Base-by-base conservation (phyloP, 306 rosid genomes). In the Potentilla sterilis region DNA sequence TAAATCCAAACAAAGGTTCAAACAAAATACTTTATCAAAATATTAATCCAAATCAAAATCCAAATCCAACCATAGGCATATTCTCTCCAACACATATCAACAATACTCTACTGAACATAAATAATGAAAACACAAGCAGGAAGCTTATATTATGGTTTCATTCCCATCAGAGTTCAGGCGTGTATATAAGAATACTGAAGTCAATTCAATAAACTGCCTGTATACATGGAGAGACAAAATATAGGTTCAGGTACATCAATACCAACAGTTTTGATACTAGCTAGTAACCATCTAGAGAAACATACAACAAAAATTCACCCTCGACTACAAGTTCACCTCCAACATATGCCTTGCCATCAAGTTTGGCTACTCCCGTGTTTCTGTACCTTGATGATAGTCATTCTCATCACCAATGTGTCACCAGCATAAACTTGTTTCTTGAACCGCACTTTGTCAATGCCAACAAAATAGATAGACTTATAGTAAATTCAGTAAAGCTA, bases 401-500 rank as follows among this genome's bases (percentile, higher is more conserved):
- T 92, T 83, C 95, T 87, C 96, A 94, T 94, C 48, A 94, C 96
- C 63, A 92, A 77, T 22, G 97, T 92, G 85, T 92, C 98, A 4
- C 98, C 98, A 2, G 97, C 95, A 75, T 90, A 77, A 86, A 92
- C 98, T 0, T 93, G 96, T 79, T 90, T 94, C 61, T 96, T 86
- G 73, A 94, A 92, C 65, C 95, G 77, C 65, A 94, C 97, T 88
- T 86, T 94, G 87, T 94, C 98, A 18, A 90, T 87, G 78, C 96
- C 97, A 5, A 92, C 96, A 11, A 94, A 94, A 84, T 87, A 90
- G 88, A 46, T 0, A 13, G 3, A 46, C 51, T 46, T 44, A 9
- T 4, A 9, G 48, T n/a, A n/a, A n/a, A n/a, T n/a, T n/a, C n/a
- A n/a, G n/a, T n/a, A n/a, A n/a, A n/a, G n/a, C n/a, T n/a, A n/a